Percentiles rank a stretch among this genome's conserved stretches.
phyloP scores from a whole-genome alignment of 2,329 filamentous ascomycete species.

The Penicillium sp. region DNA sequence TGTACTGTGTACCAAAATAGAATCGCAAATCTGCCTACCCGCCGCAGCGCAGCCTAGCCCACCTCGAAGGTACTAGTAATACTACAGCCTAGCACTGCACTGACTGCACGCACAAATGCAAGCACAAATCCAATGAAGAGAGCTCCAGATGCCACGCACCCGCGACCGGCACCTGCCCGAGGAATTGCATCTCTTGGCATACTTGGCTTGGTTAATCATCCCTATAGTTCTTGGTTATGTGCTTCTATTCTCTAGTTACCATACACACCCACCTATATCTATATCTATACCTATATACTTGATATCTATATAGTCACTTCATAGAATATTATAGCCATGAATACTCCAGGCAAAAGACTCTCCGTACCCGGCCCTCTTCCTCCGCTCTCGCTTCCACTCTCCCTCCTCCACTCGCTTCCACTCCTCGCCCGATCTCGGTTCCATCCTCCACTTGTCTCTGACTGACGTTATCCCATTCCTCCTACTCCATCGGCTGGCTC shows the following conservation, averaged over 20 bases:
- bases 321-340: no score
- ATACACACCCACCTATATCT: no score
- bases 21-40: no score
- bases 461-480: neutral
- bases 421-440: constrained; percentile 16
- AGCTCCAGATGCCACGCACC: neutral
- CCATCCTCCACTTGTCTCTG: neutral
- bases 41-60: no score
- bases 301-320: no score
- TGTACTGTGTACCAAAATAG: no score
- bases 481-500: neutral
- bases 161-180: neutral
- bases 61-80: no score
- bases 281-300: no score
- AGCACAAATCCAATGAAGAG: constrained; percentile 1
- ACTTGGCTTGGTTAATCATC: no score
- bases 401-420: constrained; percentile 12
- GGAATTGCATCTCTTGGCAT: neutral
- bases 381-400: constrained; percentile 15
- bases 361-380: neutral
- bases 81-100: neutral
- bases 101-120: neutral
- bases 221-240: no score
- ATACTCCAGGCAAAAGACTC: no score
- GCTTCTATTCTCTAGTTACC: no score